Conservation (phyloP, 176 grass and related monocot species). For the Olyra latifolia region DNA sequence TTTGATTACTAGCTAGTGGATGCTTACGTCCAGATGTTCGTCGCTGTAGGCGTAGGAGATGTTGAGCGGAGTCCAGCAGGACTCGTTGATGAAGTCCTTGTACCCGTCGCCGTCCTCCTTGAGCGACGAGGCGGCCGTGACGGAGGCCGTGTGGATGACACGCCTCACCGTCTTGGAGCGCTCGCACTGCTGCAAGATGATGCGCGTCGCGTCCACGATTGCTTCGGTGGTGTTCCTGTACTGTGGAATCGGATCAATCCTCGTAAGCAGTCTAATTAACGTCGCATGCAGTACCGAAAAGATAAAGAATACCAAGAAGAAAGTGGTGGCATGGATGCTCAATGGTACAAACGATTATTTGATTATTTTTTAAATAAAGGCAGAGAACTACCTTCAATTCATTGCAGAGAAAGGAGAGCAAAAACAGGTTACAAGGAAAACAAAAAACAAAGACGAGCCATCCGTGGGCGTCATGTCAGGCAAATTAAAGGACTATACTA, state of each 20-base stretch:
- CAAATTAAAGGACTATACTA: too few relatives aligned
- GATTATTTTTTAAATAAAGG: too few relatives aligned
- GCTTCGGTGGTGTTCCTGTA: constrained; percentile 58
- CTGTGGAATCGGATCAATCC: constrained; percentile 8
- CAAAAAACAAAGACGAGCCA: too few relatives aligned
- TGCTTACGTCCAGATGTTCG: constrained; percentile 37
- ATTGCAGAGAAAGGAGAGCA: too few relatives aligned
- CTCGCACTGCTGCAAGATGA: constrained; percentile 59
- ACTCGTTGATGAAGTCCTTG: constrained; percentile 46
- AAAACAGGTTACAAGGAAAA: too few relatives aligned
- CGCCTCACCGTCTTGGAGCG: constrained; percentile 54
- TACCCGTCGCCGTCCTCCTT: constrained; percentile 40
- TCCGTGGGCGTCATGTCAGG: too few relatives aligned
- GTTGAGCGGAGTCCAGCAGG: constrained; percentile 57
- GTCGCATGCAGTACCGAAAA: background rate
- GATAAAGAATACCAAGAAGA: too few relatives aligned
- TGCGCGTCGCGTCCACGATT: constrained; percentile 35
- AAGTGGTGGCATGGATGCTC: background rate
- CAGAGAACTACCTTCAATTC: too few relatives aligned
- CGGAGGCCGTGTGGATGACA: constrained; percentile 65
- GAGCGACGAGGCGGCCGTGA: constrained; percentile 54
- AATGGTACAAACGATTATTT: too few relatives aligned
- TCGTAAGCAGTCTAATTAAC: background rate
- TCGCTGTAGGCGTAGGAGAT: constrained; percentile 40
- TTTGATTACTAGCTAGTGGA: background rate